These are phyloP conservation scores for Dictyophora rubrovolvata DNA, from an alignment of 768 basidiomycete genomes.

Conservation along the genomic window DNA sequence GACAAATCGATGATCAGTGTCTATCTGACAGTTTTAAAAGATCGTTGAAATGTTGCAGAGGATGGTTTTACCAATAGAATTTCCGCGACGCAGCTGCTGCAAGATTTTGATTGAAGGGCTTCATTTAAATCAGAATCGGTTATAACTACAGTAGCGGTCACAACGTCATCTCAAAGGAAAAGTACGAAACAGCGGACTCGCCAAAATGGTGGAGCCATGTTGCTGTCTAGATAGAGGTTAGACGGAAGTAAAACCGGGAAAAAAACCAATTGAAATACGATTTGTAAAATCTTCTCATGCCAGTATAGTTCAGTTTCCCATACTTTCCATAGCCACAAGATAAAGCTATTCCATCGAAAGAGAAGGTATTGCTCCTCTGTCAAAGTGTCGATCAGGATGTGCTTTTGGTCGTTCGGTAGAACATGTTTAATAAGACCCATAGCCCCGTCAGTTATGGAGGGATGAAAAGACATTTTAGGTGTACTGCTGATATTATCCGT, in stretches of 20 bases:
- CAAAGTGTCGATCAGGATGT: slow-evolving; percentile 17
- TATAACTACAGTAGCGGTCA: background rate
- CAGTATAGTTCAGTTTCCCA: slow-evolving; percentile 48
- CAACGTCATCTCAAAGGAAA: too few relatives aligned
- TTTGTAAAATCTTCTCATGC: slow-evolving; percentile 36
- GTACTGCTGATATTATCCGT: too few relatives aligned
- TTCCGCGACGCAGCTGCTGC: background rate
- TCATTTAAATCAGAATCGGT: background rate
- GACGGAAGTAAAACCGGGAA: background rate
- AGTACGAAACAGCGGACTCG: background rate
- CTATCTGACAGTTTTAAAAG: background rate
- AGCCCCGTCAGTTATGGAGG: background rate
- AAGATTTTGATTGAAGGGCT: background rate
- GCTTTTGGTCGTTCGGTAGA: background rate
- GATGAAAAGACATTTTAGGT: slow-evolving; percentile 1
- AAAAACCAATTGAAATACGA: slow-evolving; percentile 30
- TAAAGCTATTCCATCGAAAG: slow-evolving; percentile 44
- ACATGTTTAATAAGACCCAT: background rate
- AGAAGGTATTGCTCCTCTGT: slow-evolving; percentile 40
- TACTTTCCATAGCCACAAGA: slow-evolving; percentile 56
- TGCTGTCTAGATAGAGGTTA: slow-evolving; percentile 31
- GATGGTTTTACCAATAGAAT: background rate
- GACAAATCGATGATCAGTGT: background rate
- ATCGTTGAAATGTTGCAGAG: background rate
- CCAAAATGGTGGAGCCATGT: slow-evolving; percentile 41